phyloP scores from a whole-genome alignment of 345 rosid genomes.

The Citrus sp. region DNA sequence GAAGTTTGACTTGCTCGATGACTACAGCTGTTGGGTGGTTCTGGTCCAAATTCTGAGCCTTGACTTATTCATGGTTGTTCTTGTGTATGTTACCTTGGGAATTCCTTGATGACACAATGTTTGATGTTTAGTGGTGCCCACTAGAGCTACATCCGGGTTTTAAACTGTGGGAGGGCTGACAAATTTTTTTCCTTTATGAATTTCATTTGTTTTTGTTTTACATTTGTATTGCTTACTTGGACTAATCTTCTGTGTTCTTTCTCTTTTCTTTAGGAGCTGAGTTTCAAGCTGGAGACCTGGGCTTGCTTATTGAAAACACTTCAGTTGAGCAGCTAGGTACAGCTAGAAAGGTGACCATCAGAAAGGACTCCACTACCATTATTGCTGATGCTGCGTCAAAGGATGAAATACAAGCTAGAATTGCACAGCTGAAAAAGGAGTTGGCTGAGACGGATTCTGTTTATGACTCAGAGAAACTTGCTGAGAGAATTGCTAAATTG shows the following conservation, averaged over 20 bases:
- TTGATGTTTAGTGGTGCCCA: not conserved
- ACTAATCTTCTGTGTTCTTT: constrained; percentile 4
- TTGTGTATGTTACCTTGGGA: not conserved
- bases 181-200: not conserved
- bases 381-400: constrained; percentile 94
- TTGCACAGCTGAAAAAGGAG: constrained; percentile 83
- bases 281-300: constrained; percentile 82
- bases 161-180: not conserved
- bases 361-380: constrained; percentile 79
- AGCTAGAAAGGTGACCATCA: constrained; percentile 78
- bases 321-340: constrained; percentile 80
- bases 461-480: constrained; percentile 82
- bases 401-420: constrained; percentile 83
- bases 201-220: not conserved
- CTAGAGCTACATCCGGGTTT: not conserved
- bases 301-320: constrained; percentile 69
- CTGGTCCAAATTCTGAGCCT: not conserved
- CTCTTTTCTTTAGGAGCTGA: constrained; percentile 64
- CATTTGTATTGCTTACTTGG: not conserved
- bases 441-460: constrained; percentile 86
- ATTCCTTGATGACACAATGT: not conserved
- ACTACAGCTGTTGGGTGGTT: not conserved
- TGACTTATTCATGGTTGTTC: not conserved
- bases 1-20: not conserved
- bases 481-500: constrained; percentile 93